Conservation (phyloP, 2,329 filamentous ascomycete genomes). For the Fusarium oligoseptatum region DNA sequence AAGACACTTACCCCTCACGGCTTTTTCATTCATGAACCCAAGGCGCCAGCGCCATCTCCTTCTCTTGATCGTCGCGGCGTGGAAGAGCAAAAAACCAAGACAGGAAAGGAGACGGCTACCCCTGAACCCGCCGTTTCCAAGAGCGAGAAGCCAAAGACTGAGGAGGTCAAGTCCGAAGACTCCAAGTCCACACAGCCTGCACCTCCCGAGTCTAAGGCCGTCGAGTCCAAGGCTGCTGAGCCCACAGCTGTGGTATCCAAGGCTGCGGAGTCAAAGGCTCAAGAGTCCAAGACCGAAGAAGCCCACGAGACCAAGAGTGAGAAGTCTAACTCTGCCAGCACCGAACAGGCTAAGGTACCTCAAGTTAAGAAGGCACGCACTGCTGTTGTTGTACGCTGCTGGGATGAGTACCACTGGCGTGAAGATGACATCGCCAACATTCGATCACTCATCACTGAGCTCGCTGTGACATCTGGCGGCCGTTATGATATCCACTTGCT, state of each 20-base stretch:
- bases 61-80: slow-evolving; percentile 24
- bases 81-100: slow-evolving; percentile 29
- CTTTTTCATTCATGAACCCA: slow-evolving; percentile 62
- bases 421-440: slow-evolving; percentile 86
- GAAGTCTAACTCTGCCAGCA: slow-evolving; percentile 2
- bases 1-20: slow-evolving; percentile 60
- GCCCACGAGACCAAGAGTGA: background rate
- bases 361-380: slow-evolving; percentile 59
- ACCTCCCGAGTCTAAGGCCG: background rate
- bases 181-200: slow-evolving; percentile 2
- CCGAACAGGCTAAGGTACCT: slow-evolving; percentile 5
- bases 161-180: slow-evolving; percentile 9
- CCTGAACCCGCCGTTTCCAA: slow-evolving; percentile 7
- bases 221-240: slow-evolving; percentile 2
- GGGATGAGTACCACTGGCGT: slow-evolving; percentile 83
- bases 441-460: slow-evolving; percentile 85
- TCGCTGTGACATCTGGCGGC: slow-evolving; percentile 83
- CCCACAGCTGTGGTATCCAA: slow-evolving; percentile 3
- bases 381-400: slow-evolving; percentile 85
- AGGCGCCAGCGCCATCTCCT: slow-evolving; percentile 3
- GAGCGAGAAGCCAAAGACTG: slow-evolving; percentile 12
- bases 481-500: slow-evolving; percentile 90
- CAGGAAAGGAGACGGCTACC: slow-evolving; percentile 31
- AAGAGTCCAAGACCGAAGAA: slow-evolving; percentile 18
- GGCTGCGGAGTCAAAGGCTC: slow-evolving; percentile 13